phyloP scores from a whole-genome alignment of 805 yeast genomes.

The Priceomyces medius region DNA sequence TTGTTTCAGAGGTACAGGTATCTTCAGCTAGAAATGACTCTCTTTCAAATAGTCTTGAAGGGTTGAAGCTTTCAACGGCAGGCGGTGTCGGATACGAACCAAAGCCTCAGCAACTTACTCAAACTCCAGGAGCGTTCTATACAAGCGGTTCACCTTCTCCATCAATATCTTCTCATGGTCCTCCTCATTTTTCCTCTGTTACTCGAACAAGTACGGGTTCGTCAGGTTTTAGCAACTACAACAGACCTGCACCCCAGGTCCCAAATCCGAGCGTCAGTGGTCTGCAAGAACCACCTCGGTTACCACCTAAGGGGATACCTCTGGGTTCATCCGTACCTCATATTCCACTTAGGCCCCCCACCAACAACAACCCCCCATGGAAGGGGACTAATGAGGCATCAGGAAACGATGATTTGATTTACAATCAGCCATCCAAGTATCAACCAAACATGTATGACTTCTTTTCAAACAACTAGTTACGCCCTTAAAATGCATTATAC shows the following conservation, averaged over 20 bases:
- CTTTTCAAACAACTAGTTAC: slow-evolving; percentile 25
- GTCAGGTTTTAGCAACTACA: slow-evolving; percentile 5
- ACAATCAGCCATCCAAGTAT: slow-evolving; percentile 44
- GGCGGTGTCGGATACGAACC: background rate
- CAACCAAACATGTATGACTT: slow-evolving; percentile 47
- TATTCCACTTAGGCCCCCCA: slow-evolving; percentile 4
- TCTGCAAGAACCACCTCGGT: background rate
- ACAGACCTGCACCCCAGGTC: slow-evolving; percentile 10
- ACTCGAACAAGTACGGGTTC: slow-evolving; percentile 4
- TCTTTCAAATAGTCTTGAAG: slow-evolving; percentile 6
- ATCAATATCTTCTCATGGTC: background rate
- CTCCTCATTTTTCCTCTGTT: background rate
- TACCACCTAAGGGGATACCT: slow-evolving; percentile 1
- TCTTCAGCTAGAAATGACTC: slow-evolving; percentile 1
- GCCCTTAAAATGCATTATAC: background rate
- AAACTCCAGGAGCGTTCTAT: background rate
- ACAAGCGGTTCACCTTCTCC: background rate
- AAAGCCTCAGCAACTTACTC: background rate
- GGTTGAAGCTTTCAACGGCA: slow-evolving; percentile 6
- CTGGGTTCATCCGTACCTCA: background rate
- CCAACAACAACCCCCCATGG: slow-evolving; percentile 5
- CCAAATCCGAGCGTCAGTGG: slow-evolving; percentile 8
- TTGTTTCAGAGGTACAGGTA: background rate
- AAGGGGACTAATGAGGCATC: background rate
- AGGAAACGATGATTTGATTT: slow-evolving; percentile 17